Evolutionary conservation across 2,329 filamentous ascomycete genomes (phyloP).

Genomic region (Pyrenophora teres): DNA sequence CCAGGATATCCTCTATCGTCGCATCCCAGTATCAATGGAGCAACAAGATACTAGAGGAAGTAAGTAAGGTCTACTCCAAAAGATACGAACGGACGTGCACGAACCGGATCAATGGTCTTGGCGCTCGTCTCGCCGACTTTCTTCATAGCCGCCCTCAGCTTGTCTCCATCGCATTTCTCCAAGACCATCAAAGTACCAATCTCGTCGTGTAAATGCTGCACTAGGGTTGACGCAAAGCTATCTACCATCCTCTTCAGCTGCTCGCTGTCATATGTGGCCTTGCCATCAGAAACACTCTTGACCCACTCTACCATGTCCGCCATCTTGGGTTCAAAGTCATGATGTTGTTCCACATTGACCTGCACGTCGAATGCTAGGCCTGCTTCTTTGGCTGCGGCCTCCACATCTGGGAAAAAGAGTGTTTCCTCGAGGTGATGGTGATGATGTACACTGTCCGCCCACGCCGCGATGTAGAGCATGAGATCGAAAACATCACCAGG

Average conservation of each 20-base stretch:
- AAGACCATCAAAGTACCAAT: conserved; percentile 23
- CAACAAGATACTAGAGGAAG: conserved; percentile 20
- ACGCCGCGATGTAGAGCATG: conserved; percentile 38
- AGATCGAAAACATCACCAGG: conserved; percentile 32
- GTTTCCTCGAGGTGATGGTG: conserved; percentile 46
- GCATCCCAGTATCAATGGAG: conserved; percentile 42
- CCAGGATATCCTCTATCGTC: conserved; percentile 41
- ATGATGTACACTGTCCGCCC: conserved; percentile 44
- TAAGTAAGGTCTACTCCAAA: neutral
- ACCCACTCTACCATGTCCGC: conserved; percentile 33
- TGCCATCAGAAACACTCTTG: neutral
- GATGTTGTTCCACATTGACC: conserved; percentile 42
- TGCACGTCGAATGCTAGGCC: conserved; percentile 35
- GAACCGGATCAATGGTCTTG: conserved; percentile 14
- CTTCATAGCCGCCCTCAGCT: conserved; percentile 12
- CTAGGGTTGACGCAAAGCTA: conserved; percentile 19
- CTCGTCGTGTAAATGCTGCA: conserved; percentile 28
- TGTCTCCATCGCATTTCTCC: conserved; percentile 17
- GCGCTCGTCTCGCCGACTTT: neutral
- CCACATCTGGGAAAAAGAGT: conserved; percentile 44
- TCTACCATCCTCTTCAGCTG: conserved; percentile 20
- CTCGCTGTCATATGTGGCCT: conserved; percentile 13
- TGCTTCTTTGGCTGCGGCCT: conserved; percentile 33
- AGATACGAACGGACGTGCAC: neutral
- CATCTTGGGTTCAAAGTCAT: conserved; percentile 39